Evolutionary conservation across 768 basidiomycete genomes (phyloP).

Genomic region (Trametes cingulata): DNA sequence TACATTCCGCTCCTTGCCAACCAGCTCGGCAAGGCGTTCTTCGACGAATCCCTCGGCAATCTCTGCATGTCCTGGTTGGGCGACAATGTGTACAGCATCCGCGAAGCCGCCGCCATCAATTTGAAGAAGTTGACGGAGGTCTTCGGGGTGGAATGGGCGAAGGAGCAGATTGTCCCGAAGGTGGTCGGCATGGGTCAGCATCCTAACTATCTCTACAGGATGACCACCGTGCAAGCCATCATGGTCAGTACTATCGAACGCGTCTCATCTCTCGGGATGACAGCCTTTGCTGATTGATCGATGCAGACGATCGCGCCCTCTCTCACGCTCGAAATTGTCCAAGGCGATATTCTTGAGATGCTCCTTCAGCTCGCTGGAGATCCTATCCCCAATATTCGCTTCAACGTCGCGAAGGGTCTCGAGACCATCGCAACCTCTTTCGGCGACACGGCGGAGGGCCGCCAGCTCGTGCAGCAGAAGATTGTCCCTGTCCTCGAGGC

Average conservation of each 20-base stretch:
- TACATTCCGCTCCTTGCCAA: slow-evolving; percentile 98
- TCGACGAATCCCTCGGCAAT: slow-evolving; percentile 95
- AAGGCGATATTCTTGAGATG: slow-evolving; percentile 79
- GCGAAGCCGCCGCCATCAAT: slow-evolving; percentile 97
- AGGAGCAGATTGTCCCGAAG: slow-evolving; percentile 90
- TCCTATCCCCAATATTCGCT: slow-evolving; percentile 97
- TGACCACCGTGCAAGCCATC: slow-evolving; percentile 99
- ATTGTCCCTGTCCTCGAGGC: slow-evolving; percentile 84
- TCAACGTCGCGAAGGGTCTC: slow-evolving; percentile 95
- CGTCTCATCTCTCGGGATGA: slow-evolving; percentile 10
- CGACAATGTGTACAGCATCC: slow-evolving; percentile 97
- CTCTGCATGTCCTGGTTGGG: slow-evolving; percentile 99
- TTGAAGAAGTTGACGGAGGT: slow-evolving; percentile 97
- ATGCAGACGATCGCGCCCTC: slow-evolving; percentile 91
- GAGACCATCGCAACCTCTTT: slow-evolving; percentile 83
- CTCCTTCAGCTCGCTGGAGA: slow-evolving; percentile 83
- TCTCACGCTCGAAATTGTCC: slow-evolving; percentile 80
- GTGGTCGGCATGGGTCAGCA: slow-evolving; percentile 97
- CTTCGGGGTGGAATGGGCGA: slow-evolving; percentile 98
- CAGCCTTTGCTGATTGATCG: slow-evolving; percentile 8
- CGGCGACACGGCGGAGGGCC: slow-evolving; percentile 64
- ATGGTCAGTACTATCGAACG: slow-evolving; percentile 58
- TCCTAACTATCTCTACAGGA: slow-evolving; percentile 94
- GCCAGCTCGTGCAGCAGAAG: slow-evolving; percentile 68
- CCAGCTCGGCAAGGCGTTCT: slow-evolving; percentile 96